Base-by-base conservation (phyloP, 2,329 filamentous ascomycete species). In the Beauveria australis region DNA sequence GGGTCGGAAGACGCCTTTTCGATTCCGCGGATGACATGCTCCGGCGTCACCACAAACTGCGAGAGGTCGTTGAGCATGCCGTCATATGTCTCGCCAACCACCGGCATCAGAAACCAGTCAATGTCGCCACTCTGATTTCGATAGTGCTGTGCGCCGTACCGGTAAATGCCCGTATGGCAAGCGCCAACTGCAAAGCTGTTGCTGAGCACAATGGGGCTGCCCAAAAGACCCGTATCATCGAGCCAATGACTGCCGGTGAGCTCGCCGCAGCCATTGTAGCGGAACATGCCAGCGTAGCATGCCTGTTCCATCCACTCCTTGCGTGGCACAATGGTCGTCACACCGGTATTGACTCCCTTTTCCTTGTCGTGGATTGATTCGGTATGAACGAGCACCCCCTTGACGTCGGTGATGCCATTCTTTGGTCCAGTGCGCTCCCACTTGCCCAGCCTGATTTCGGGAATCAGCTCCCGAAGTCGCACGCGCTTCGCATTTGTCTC, bases 81-180 rank as follows among this genome's bases (percentile, higher is more conserved):
- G 65, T 86, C 82, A 52, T 80, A 85, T 0, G 83, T 86, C 70
- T 85, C 82, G 0, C 74, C 81, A 0, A 87, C 80, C 3, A 85
- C 77, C 0, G 83, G 83, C 14, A 78, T 62, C 16, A 83, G 68
- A 63, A 82, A 82, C 76, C 78, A 81, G 62, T 80, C 77, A 10
- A 77, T 74, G 28, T 74, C 69, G 2, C 72, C 73, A 10, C 75
- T 74, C 0, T 71, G 64, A 16, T 74, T 69, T 30, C 70, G 66
- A 55, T 78, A 70, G 37, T 81, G 70, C 26, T 76, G 70, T 56
- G 82, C 76, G 4, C 75, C 76, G 64, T 82, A 78, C 68, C 83
- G 74, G 66, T 81, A 83, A 61, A 84, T 76, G 3, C 81, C 82
- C 59, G 80, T 77, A 67, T 83, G 81, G 1, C 77, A 79, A 3